Conservation (phyloP, 2,329 filamentous ascomycete species). For the Botrytis fragariae region DNA sequence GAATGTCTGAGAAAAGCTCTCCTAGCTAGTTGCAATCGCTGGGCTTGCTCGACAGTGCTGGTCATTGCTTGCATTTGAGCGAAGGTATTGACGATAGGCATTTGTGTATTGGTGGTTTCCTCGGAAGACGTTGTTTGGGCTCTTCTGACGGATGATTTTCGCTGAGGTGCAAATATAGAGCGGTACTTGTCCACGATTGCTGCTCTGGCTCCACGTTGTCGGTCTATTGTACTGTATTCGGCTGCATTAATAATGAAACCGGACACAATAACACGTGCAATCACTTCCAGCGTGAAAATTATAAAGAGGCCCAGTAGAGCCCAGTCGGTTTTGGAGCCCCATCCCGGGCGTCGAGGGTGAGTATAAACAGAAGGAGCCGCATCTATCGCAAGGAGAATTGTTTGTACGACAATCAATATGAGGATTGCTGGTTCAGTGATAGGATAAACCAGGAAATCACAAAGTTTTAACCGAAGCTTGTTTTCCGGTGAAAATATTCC, state of each 20-base stretch:
- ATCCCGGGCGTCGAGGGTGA: slow-evolving; percentile 57
- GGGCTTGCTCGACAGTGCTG: slow-evolving; percentile 70
- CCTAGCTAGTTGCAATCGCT: slow-evolving; percentile 80
- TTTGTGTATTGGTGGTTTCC: slow-evolving; percentile 25
- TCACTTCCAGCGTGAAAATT: slow-evolving; percentile 84
- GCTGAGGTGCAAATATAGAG: slow-evolving; percentile 77
- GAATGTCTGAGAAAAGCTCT: slow-evolving; percentile 91
- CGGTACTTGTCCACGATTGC: slow-evolving; percentile 74
- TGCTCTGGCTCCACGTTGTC: slow-evolving; percentile 69
- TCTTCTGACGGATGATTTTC: slow-evolving; percentile 46
- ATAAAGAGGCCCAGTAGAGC: slow-evolving; percentile 79
- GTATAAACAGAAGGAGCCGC: slow-evolving; percentile 69
- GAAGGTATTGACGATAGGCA: slow-evolving; percentile 38
- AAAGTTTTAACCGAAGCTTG: slow-evolving; percentile 68
- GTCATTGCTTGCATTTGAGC: slow-evolving; percentile 55
- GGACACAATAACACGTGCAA: slow-evolving; percentile 84
- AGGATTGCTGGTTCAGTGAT: slow-evolving; percentile 84
- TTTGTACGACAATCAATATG: slow-evolving; percentile 82
- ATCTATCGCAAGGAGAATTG: slow-evolving; percentile 83
- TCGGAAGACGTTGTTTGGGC: slow-evolving; percentile 27
- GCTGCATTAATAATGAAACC: slow-evolving; percentile 86
- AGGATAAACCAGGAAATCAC: slow-evolving; percentile 81
- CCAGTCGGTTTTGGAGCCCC: slow-evolving; percentile 51
- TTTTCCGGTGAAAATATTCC: slow-evolving; percentile 82
- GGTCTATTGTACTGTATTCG: slow-evolving; percentile 89